Percentiles rank a stretch among this genome's conserved stretches.
Evolutionary conservation across 2,329 filamentous ascomycete species (phyloP).

Genomic region (Nothophoma quercina): DNA sequence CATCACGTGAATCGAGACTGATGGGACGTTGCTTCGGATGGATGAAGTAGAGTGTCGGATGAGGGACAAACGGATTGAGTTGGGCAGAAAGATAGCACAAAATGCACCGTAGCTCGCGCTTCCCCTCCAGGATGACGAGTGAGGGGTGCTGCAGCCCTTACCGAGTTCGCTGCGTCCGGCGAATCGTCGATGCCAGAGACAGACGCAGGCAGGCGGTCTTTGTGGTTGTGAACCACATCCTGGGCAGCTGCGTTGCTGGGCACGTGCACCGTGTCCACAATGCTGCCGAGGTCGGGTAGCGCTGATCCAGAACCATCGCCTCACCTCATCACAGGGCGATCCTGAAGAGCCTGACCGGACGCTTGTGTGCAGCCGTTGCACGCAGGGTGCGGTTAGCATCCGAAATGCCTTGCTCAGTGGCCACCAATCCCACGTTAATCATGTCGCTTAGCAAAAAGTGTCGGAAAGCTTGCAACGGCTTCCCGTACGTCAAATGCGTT

Average conservation of each 20-base stretch:
- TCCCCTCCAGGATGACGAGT: conserved; percentile 18
- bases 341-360: conserved; percentile 8
- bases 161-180: conserved; percentile 13
- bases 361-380: conserved; percentile 17
- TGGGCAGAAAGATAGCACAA: conserved; percentile 19
- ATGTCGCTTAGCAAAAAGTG: conserved; percentile 27
- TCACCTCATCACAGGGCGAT: neutral
- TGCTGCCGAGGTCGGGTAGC: conserved; percentile 12
- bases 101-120: conserved; percentile 15
- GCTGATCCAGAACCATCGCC: conserved; percentile 12
- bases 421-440: conserved; percentile 18
- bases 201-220: conserved; percentile 12
- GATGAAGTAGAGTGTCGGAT: conserved; percentile 41
- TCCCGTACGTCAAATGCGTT: conserved; percentile 19
- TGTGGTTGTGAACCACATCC: conserved; percentile 14
- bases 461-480: conserved; percentile 21
- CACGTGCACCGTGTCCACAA: conserved; percentile 3
- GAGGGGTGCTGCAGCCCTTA: conserved; percentile 14
- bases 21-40: conserved; percentile 33
- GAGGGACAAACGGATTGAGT: conserved; percentile 32
- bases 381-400: conserved; percentile 21
- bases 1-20: conserved; percentile 33
- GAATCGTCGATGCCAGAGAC: conserved; percentile 16
- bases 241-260: conserved; percentile 2
- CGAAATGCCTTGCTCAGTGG: conserved; percentile 23